Base-by-base conservation (phyloP, 129 eudicot species). In the Artemisia annua region DNA sequence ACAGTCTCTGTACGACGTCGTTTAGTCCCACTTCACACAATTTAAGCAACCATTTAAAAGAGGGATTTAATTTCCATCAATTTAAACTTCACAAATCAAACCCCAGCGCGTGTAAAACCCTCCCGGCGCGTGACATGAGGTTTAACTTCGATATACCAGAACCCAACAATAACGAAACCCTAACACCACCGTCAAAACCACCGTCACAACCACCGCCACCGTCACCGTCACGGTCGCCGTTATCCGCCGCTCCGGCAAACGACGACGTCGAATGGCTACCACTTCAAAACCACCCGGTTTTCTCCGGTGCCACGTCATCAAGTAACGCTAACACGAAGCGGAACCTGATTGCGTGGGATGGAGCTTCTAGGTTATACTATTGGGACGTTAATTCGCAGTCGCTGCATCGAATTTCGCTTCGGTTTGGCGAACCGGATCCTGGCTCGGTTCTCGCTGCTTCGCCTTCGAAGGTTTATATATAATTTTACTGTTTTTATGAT, bases 311-410 rank as follows among this genome's bases (percentile, higher is more conserved):
- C 48, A 24, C 70, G 24, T 17, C 74, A 4, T 16, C 62, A 55
- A 74, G 19, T 80, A 63, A 35, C 75, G 35, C 16, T 67, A 79
- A 50, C 51, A 28, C 56, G 39, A 75, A 54, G 11, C 62, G 66
- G 14, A 89, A 87, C 74, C 90, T 89, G 52, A 71, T 89, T 35
- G 92, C 98, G 0, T 93, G 98, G 98, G 98, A 94, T 59, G 98
- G 97, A 63, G 92, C 87, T 44, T 94, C 98, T 67, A 87, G 98
- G 19, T 84, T 94, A 43, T 94, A 90, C 81, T 81, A 76, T 18
- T 94, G 98, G 98, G 97, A 94, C 66, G 51, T 77, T 0, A 59
- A 74, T 32, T 79, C 79, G 43, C 67, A 76, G 5, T 86, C 91
- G 63, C 79, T 94, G 22, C 87, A 94, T 59, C 85, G 97, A 43